Conservation (phyloP, 2,329 filamentous ascomycete species). For the Ophidiomyces ophidiicola region DNA sequence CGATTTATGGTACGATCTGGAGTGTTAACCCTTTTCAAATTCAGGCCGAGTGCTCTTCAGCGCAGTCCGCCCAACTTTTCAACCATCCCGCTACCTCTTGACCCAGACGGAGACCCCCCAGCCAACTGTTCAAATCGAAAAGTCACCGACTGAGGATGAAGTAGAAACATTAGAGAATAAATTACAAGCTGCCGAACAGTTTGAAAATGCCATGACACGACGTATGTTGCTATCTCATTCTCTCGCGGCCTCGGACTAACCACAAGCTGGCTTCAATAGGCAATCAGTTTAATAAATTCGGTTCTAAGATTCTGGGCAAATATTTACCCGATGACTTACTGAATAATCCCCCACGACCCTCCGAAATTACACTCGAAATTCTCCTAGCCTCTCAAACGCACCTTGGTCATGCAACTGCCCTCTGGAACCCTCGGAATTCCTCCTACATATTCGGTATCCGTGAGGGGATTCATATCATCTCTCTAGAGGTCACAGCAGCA, state of each 20-base stretch:
- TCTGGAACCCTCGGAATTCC: slow-evolving; percentile 91
- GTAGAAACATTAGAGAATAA: neutral
- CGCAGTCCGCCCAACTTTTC: slow-evolving; percentile 5
- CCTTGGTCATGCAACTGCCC: slow-evolving; percentile 77
- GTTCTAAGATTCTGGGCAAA: slow-evolving; percentile 19
- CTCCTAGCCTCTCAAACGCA: slow-evolving; percentile 79
- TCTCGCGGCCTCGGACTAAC: neutral
- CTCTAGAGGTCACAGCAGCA: slow-evolving; percentile 74
- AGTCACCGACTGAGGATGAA: neutral
- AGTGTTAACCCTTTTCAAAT: neutral
- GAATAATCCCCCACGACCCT: slow-evolving; percentile 58
- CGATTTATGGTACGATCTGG: neutral
- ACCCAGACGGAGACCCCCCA: neutral
- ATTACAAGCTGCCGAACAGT: neutral
- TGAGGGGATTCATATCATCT: slow-evolving; percentile 83
- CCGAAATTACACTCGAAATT: slow-evolving; percentile 79
- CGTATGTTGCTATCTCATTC: neutral
- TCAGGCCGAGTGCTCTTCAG: slow-evolving; percentile 8
- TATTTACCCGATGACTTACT: slow-evolving; percentile 35
- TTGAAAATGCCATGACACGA: neutral
- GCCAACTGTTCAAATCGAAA: neutral
- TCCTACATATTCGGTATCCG: slow-evolving; percentile 88
- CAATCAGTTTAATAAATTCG: slow-evolving; percentile 24
- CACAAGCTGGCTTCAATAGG: slow-evolving; percentile 16
- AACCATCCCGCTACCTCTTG: slow-evolving; percentile 3